A percentile compares a stretch with the other conserved stretches of the same genome.
Conservation (phyloP, 306 rosid species). For the Quercus robur region DNA sequence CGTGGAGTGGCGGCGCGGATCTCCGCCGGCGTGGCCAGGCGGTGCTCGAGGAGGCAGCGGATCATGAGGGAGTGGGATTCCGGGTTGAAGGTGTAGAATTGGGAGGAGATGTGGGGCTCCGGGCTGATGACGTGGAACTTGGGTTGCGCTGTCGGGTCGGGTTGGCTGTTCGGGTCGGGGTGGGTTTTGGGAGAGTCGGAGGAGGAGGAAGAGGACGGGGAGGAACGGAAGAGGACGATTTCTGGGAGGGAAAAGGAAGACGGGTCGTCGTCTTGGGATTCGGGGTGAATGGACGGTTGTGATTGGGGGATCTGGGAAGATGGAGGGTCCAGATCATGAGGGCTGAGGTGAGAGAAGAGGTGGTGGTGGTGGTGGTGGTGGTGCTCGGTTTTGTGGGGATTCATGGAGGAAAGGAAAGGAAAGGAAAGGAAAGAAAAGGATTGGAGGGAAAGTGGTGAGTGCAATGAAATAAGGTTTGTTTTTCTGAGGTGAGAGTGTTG, state of each 20-base stretch:
- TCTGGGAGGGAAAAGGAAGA: slow-evolving; percentile 67
- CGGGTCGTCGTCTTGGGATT: slow-evolving; percentile 16
- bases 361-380: slow-evolving; percentile 54
- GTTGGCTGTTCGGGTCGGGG: slow-evolving; percentile 3
- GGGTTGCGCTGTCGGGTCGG: slow-evolving; percentile 7
- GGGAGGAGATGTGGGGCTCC: slow-evolving; percentile 84
- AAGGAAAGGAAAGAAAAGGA: not conserved
- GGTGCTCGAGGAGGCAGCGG: slow-evolving; percentile 69
- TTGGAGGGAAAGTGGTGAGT: not conserved
- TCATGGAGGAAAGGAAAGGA: slow-evolving; percentile 37
- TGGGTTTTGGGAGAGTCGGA: slow-evolving; percentile 28
- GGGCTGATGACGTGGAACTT: slow-evolving; percentile 63
- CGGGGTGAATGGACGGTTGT: slow-evolving; percentile 43
- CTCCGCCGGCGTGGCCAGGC: slow-evolving; percentile 76
- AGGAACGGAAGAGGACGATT: slow-evolving; percentile 68
- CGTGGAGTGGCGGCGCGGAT: slow-evolving; percentile 85
- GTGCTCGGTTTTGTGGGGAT: slow-evolving; percentile 74
- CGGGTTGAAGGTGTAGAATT: slow-evolving; percentile 92
- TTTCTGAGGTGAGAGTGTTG: not conserved
- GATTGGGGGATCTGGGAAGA: slow-evolving; percentile 38
- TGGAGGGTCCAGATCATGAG: slow-evolving; percentile 40
- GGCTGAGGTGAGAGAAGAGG: slow-evolving; percentile 14
- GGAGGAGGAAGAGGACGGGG: slow-evolving; percentile 39
- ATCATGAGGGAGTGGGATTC: slow-evolving; percentile 89
- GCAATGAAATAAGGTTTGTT: not conserved